These are phyloP conservation scores for Leucocoprinus leucothites DNA, from an alignment of 768 basidiomycete genomes.

Conservation along the genomic window DNA sequence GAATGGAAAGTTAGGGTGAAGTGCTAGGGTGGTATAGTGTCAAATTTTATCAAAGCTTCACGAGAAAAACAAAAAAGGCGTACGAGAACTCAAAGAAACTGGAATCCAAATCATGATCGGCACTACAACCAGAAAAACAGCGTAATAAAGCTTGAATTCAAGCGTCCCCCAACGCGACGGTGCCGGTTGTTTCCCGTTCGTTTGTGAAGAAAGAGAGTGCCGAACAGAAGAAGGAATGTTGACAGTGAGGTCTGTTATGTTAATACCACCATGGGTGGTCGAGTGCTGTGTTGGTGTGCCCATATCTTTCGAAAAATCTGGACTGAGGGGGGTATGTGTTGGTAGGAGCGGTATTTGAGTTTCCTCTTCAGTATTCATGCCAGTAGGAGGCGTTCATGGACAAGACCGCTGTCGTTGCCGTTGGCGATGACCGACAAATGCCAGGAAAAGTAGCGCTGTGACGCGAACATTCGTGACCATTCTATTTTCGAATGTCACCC, in stretches of 20 bases:
- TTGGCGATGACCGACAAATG: background rate
- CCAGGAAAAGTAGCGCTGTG: no score
- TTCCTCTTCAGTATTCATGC: slow-evolving; percentile 5
- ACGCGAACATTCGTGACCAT: no score
- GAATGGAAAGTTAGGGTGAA: slow-evolving; percentile 68
- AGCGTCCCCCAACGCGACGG: slow-evolving; percentile 70
- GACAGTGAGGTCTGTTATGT: slow-evolving; percentile 11
- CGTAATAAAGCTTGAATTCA: slow-evolving; percentile 79
- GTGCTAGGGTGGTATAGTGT: slow-evolving; percentile 37
- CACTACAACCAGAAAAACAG: slow-evolving; percentile 56
- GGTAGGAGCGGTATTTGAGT: slow-evolving; percentile 10
- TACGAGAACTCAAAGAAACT: slow-evolving; percentile 69
- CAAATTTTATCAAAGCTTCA: slow-evolving; percentile 7
- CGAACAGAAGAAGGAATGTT: slow-evolving; percentile 9
- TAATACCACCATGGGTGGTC: background rate
- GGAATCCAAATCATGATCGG: slow-evolving; percentile 79
- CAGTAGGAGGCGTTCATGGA: background rate
- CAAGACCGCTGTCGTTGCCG: background rate
- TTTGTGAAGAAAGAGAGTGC: background rate
- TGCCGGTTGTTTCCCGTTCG: slow-evolving; percentile 22
- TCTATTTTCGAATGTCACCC: no score
- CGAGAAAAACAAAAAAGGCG: slow-evolving; percentile 28
- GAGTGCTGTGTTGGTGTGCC: background rate
- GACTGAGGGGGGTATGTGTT: background rate
- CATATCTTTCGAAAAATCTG: background rate